A percentile compares a stretch with the other conserved stretches of the same genome.
These are phyloP conservation scores for Coemansia sp. DNA, from an alignment of 192 early-diverging fungal genomes.

Conservation along the genomic window DNA sequence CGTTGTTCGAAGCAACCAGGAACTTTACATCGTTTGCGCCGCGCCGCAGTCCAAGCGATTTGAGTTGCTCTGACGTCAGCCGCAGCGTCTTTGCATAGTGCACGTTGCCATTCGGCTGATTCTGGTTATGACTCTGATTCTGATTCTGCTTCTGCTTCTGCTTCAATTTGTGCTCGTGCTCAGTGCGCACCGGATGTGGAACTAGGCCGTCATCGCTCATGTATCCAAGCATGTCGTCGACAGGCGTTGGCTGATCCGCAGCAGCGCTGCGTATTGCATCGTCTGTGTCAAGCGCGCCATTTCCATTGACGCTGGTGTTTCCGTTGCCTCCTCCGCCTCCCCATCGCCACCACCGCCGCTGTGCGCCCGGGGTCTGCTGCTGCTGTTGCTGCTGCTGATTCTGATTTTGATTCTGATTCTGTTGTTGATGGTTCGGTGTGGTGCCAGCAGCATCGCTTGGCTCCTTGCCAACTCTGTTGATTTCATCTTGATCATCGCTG, in stretches of 20 bases:
- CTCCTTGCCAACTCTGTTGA: neutral
- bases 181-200: conserved; percentile 18
- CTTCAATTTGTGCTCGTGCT: conserved; percentile 11
- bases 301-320: neutral
- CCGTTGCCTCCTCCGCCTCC: neutral
- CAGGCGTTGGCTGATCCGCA: neutral
- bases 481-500: neutral
- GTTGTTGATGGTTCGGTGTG: neutral
- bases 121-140: neutral
- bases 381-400: neutral
- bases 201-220: conserved; percentile 38
- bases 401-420: neutral
- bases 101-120: neutral
- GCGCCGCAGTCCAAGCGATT: conserved; percentile 72
- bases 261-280: too few species aligned
- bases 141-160: neutral
- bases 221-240: conserved; percentile 28
- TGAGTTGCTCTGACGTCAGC: conserved; percentile 89
- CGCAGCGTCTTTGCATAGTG: conserved; percentile 87
- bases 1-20: conserved; percentile 76
- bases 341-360: conserved; percentile 41
- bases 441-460: too few species aligned
- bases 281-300: neutral
- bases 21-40: conserved; percentile 92
- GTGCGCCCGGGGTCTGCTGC: conserved; percentile 16